These are phyloP conservation scores for Vigna mungo DNA, from an alignment of 306 rosid species.

Conservation along the genomic window DNA sequence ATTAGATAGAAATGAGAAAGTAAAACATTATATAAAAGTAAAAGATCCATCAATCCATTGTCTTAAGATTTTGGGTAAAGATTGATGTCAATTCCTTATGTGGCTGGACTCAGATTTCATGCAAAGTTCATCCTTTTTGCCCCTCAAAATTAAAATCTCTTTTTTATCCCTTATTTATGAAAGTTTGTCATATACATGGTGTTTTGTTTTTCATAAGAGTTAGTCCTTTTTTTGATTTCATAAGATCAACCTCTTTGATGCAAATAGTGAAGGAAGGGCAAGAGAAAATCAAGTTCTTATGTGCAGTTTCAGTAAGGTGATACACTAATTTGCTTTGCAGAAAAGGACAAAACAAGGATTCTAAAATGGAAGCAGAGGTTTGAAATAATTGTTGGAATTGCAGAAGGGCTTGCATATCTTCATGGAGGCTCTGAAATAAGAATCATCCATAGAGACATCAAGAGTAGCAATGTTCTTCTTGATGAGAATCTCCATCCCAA, in stretches of 20 bases:
- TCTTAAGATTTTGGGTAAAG: too few species aligned
- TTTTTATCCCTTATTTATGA: background rate
- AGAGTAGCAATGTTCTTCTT: constrained; percentile 31
- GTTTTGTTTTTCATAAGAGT: background rate
- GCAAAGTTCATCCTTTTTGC: too few species aligned
- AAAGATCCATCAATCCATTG: too few species aligned
- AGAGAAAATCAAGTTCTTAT: background rate
- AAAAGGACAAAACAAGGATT: constrained; percentile 19
- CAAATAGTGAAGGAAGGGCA: background rate
- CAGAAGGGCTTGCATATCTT: constrained; percentile 36
- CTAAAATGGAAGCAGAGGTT: constrained; percentile 17
- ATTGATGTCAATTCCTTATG: too few species aligned
- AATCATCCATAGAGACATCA: constrained; percentile 32
- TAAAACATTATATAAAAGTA: too few species aligned
- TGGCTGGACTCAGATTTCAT: too few species aligned
- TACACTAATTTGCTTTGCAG: constrained; percentile 1
- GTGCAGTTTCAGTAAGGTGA: background rate
- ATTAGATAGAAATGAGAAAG: rapidly evolving
- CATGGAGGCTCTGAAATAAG: constrained; percentile 30
- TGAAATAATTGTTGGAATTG: constrained; percentile 13
- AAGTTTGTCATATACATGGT: background rate
- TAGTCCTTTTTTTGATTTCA: too few species aligned
- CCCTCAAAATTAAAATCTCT: background rate
- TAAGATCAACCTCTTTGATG: too few species aligned
- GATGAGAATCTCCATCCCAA: constrained; percentile 18